Conservation (phyloP, 352 stramenopile species). For the Pythium coloratum region DNA sequence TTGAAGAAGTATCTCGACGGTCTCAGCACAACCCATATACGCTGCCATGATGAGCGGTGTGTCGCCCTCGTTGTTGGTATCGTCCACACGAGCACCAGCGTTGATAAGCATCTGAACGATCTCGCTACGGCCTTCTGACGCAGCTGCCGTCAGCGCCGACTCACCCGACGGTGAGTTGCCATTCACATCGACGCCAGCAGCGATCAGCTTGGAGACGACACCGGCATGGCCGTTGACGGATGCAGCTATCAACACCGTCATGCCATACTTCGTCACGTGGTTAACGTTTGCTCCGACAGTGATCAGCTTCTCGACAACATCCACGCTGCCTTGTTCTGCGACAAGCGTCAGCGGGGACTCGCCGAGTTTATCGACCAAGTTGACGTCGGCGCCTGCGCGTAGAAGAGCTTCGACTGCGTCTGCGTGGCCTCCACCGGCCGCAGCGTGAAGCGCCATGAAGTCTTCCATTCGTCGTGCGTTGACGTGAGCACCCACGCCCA, state of each 20-base stretch:
- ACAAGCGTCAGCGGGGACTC: neutral
- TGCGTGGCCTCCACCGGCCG: neutral
- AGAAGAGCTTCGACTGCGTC: neutral
- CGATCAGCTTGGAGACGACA: neutral
- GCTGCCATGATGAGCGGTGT: neutral
- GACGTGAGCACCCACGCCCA: neutral
- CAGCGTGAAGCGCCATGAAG: neutral
- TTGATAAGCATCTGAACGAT: neutral
- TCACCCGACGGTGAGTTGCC: no score
- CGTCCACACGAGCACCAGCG: neutral
- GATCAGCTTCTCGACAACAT: neutral
- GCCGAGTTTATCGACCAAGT: neutral
- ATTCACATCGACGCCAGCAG: neutral
- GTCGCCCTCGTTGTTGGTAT: neutral
- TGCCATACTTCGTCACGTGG: neutral
- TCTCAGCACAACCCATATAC: neutral
- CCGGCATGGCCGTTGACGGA: neutral
- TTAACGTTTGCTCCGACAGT: neutral
- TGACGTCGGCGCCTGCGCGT: neutral
- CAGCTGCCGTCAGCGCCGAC: neutral
- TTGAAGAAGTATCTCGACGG: neutral
- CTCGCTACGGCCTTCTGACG: neutral
- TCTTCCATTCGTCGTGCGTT: neutral
- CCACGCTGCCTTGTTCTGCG: neutral
- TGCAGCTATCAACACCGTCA: neutral